Evolutionary conservation across 75 land plant species (phyloP), one percentile per base, ranked within the genome.

Genomic region (Sequoiadendron giganteum): DNA sequence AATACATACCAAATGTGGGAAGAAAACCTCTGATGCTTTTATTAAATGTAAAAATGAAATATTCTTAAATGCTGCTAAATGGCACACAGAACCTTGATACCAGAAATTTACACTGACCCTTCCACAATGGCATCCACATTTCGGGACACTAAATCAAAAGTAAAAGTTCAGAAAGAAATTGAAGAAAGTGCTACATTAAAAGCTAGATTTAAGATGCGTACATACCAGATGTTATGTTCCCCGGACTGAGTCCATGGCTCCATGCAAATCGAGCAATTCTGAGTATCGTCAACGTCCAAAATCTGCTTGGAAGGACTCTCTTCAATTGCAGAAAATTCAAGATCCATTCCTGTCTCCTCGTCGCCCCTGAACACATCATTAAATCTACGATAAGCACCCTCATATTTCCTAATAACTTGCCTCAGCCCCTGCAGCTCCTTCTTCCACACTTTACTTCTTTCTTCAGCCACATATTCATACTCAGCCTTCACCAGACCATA

Each of bases 371-470:
- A 65, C n/a, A 65, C 70, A 9, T 65, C 70, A 25, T 28, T 65
- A 65, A 65, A 65, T 65, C 28, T 65, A 65, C 70, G 70, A 25
- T 65, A 65, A 65, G 70, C 70, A 65, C 2, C 70, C 28, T 75
- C 77, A 13, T 34, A 32, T 75, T 75, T 75, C 38, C 13, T 30
- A 34, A 75, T 15, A 36, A 32, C 77, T 75, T 75, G 38, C 77
- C 77, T 75, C 77, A 75, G 77, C 77, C 77, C 38, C 77, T 75
- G 77, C 77, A 75, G 16, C 77, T 75, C 77, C 77, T 75, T 65
- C 70, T 65, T 65, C 70, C 70, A 34, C 77, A 32, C 38, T 34
- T 34, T 13, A 75, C n/a, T 75, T 75, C 38, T 75, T 75, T 34
- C 77, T 32, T 75, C 39, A 75, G 38, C 77, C 39, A 75, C 38